Conservation (phyloP, 2,329 filamentous ascomycete genomes). For the Diaporthe ampelina region DNA sequence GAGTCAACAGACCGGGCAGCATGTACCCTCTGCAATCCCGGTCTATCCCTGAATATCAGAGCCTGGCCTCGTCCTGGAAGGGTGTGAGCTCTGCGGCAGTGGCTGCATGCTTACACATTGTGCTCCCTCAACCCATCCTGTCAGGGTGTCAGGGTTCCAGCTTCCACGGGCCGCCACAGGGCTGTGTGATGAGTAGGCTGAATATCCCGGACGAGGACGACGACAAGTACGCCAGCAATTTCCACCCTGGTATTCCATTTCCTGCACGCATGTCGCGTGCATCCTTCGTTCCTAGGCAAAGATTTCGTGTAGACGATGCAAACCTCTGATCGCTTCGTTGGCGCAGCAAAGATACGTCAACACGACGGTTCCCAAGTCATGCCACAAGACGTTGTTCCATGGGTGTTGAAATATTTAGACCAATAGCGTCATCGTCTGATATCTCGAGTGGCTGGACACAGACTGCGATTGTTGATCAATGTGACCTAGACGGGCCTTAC, state of each 20-base stretch:
- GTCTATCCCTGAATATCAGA: constrained; percentile 42
- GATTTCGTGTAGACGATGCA: neutral
- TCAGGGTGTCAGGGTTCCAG: neutral
- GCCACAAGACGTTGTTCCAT: neutral
- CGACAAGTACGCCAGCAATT: neutral
- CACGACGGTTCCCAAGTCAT: neutral
- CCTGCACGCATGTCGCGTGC: neutral
- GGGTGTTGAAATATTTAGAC: neutral
- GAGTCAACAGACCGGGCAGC: constrained; percentile 7
- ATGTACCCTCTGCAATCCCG: constrained; percentile 22
- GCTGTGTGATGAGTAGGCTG: constrained; percentile 10
- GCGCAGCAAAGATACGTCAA: neutral
- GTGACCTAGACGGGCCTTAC: neutral
- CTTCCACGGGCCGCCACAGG: constrained; percentile 1
- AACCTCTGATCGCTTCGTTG: neutral
- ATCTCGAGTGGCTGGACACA: constrained; percentile 10
- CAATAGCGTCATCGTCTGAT: constrained; percentile 32
- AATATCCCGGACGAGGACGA: constrained; percentile 10
- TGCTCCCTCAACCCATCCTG: neutral
- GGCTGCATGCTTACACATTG: neutral
- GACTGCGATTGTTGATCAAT: neutral
- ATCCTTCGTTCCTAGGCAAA: neutral
- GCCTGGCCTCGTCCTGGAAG: constrained; percentile 8
- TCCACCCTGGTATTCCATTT: neutral
- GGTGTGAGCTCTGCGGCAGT: constrained; percentile 4